Percentiles rank a stretch among this genome's conserved stretches.
Evolutionary conservation across 768 basidiomycete species (phyloP).

Genomic region (Dentipellis sp.): DNA sequence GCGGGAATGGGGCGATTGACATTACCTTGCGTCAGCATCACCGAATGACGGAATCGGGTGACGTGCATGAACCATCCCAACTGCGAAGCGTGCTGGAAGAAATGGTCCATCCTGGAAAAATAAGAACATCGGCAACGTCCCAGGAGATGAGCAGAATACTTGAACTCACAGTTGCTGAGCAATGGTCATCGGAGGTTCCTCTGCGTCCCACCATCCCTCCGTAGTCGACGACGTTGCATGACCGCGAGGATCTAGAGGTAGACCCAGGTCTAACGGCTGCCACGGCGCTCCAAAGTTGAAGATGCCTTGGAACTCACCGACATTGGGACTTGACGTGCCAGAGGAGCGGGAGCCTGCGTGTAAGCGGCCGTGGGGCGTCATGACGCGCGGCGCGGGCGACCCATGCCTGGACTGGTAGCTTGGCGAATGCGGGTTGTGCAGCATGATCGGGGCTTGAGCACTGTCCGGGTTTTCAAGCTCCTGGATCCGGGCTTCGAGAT

Average conservation of each 20-base stretch:
- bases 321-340: slow-evolving; percentile 7
- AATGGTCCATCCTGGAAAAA: slow-evolving; percentile 42
- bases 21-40: slow-evolving; percentile 19
- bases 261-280: neutral
- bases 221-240: neutral
- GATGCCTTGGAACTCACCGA: neutral
- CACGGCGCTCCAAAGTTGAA: neutral
- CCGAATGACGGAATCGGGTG: slow-evolving; percentile 33
- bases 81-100: slow-evolving; percentile 47
- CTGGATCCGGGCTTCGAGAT: slow-evolving; percentile 42
- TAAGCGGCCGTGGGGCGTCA: neutral
- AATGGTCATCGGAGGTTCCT: slow-evolving; percentile 8
- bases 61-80: slow-evolving; percentile 61
- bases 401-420: neutral
- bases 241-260: neutral
- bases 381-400: neutral
- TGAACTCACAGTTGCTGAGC: slow-evolving; percentile 10
- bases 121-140: neutral
- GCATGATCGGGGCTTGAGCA: slow-evolving; percentile 4
- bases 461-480: slow-evolving; percentile 14
- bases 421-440: slow-evolving; percentile 14
- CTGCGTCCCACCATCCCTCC: slow-evolving; percentile 4
- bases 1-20: slow-evolving; percentile 20
- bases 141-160: no score
- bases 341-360: neutral